Percentiles rank a stretch among this genome's conserved stretches.
These are phyloP conservation scores for Leccinum disarticulatum DNA, from an alignment of 768 basidiomycete species.

Conservation along the genomic window DNA sequence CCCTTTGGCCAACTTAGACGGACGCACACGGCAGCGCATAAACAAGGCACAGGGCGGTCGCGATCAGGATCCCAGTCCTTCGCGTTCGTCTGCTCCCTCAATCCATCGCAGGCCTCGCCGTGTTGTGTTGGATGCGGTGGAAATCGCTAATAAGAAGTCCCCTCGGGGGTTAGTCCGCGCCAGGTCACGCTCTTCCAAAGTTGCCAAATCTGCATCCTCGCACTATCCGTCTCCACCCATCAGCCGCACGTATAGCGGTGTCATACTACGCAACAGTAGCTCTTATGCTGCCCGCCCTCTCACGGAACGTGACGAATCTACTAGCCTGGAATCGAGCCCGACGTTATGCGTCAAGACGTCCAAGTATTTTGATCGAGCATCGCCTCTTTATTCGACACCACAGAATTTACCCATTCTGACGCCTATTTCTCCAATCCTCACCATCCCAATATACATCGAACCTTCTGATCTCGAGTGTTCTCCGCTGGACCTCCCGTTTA, in stretches of 20 bases:
- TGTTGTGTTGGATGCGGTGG: slow-evolving; percentile 19
- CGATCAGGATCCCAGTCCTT: not conserved
- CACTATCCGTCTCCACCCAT: slow-evolving; percentile 9
- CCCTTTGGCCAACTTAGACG: no score
- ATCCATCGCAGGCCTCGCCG: slow-evolving; percentile 2
- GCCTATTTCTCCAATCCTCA: slow-evolving; percentile 1
- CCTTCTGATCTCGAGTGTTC: slow-evolving; percentile 8
- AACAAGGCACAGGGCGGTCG: not conserved
- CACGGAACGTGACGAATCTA: not conserved
- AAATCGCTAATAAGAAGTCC: slow-evolving; percentile 6
- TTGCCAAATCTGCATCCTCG: not conserved
- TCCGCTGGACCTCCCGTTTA: not conserved
- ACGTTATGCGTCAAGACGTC: slow-evolving; percentile 10
- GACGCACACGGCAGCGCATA: not conserved
- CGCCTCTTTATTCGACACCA: not conserved
- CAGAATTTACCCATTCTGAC: not conserved
- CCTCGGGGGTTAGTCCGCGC: not conserved
- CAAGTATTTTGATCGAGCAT: slow-evolving; percentile 18
- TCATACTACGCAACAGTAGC: no score
- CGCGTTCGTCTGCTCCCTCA: not conserved
- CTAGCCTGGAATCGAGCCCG: not conserved
- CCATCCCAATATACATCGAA: slow-evolving; percentile 5
- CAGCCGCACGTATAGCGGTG: not conserved
- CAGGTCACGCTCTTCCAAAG: not conserved
- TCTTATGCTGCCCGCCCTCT: not conserved